These are phyloP conservation scores for Cordyceps cicadae DNA, from an alignment of 2,329 filamentous ascomycete genomes.

Conservation along the genomic window DNA sequence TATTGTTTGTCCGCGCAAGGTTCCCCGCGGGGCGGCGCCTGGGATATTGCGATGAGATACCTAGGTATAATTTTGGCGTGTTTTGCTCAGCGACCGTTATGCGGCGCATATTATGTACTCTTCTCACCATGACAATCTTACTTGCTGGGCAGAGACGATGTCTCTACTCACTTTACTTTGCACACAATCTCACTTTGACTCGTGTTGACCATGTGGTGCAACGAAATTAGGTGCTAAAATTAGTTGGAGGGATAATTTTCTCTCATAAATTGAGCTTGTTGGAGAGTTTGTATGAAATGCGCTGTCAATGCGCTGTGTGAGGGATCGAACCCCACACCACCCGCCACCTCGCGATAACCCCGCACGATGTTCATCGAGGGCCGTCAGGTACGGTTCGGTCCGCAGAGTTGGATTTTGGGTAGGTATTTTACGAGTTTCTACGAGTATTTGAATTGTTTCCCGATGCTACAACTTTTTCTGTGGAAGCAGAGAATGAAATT, in stretches of 20 bases:
- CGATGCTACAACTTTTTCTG: too few species aligned
- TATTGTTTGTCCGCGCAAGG: slow-evolving; percentile 31
- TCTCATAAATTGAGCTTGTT: not conserved
- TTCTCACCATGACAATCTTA: slow-evolving; percentile 15
- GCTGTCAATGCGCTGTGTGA: not conserved
- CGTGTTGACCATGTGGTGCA: not conserved
- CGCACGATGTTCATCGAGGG: not conserved
- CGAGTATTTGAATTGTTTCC: too few species aligned
- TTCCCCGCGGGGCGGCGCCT: slow-evolving; percentile 33
- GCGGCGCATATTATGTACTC: slow-evolving; percentile 22
- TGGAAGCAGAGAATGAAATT: too few species aligned
- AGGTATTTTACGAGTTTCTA: too few species aligned
- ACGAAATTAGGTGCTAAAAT: accelerated
- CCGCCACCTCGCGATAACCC: not conserved
- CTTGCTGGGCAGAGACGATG: slow-evolving; percentile 9
- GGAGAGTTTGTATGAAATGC: not conserved
- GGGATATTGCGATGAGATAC: slow-evolving; percentile 38
- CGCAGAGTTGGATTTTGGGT: too few species aligned
- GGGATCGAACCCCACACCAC: not conserved
- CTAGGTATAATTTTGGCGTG: slow-evolving; percentile 22
- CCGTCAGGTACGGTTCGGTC: not conserved
- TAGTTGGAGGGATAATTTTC: not conserved
- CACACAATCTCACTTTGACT: not conserved
- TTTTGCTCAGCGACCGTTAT: slow-evolving; percentile 21
- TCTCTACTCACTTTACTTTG: slow-evolving; percentile 1